Evolutionary conservation across 768 basidiomycete species (phyloP).

Genomic region (Tulasnella sp.): DNA sequence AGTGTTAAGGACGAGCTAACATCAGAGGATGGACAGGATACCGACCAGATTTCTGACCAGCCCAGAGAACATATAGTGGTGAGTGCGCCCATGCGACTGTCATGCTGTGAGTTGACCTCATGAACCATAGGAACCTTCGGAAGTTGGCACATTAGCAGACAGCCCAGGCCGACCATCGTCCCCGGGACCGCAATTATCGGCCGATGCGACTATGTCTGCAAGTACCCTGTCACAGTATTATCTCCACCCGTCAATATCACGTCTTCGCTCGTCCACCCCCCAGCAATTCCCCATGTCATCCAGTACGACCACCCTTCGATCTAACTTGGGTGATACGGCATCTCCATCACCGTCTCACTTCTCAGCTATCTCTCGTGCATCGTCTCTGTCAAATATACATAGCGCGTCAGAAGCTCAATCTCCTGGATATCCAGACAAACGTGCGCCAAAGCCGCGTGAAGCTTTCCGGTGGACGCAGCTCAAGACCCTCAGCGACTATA

Average conservation of each 20-base stretch:
- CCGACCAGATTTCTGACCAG: no score
- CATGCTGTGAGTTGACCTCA: no score
- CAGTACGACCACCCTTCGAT: constrained; percentile 34
- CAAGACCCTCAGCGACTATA: constrained; percentile 41
- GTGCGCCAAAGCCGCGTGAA: constrained; percentile 31
- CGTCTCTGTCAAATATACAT: constrained; percentile 44
- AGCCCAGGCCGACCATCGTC: constrained; percentile 8
- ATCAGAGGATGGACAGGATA: no score
- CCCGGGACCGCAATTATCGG: neutral
- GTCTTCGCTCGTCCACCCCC: constrained; percentile 39
- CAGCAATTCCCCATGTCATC: constrained; percentile 33
- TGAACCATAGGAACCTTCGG: no score
- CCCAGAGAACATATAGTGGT: no score
- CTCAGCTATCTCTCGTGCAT: constrained; percentile 56
- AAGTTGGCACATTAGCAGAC: no score
- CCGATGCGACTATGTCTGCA: neutral
- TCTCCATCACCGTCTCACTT: constrained; percentile 53
- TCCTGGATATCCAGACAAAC: constrained; percentile 16
- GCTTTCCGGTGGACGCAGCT: constrained; percentile 70
- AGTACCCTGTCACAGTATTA: constrained; percentile 13
- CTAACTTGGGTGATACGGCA: constrained; percentile 31
- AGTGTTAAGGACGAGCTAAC: constrained; percentile 32
- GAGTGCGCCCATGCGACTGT: no score
- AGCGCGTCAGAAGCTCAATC: constrained; percentile 23
- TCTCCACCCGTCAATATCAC: constrained; percentile 32